These are phyloP conservation scores for Ophiostoma piceae DNA, from an alignment of 2,329 filamentous ascomycete species.

Conservation along the genomic window DNA sequence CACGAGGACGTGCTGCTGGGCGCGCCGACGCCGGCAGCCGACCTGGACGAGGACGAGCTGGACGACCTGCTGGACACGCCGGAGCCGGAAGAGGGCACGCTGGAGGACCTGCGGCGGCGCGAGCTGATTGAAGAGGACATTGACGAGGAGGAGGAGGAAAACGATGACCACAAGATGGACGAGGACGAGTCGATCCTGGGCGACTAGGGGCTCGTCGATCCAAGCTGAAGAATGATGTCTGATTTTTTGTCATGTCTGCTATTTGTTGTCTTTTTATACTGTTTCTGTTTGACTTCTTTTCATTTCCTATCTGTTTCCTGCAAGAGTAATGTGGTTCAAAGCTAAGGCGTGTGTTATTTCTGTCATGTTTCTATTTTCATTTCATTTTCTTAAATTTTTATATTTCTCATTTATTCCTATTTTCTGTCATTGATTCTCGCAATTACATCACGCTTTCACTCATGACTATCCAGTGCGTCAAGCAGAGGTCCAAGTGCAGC, in stretches of 20 bases:
- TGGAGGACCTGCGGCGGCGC: constrained; percentile 51
- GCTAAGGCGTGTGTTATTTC: neutral
- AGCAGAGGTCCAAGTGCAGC: neutral
- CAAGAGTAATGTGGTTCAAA: constrained; percentile 9
- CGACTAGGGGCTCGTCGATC: constrained; percentile 34
- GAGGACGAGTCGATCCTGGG: constrained; percentile 44
- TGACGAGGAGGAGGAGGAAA: constrained; percentile 39
- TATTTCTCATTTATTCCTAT: neutral
- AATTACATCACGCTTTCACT: neutral
- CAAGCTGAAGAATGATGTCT: neutral
- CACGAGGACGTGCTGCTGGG: constrained; percentile 25
- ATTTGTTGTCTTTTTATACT: neutral
- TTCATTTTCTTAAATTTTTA: neutral
- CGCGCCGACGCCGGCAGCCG: constrained; percentile 27
- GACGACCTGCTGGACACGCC: constrained; percentile 42
- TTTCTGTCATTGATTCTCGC: neutral
- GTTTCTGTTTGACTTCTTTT: neutral
- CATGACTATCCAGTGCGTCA: neutral
- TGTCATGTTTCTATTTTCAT: neutral
- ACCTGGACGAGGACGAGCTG: constrained; percentile 28
- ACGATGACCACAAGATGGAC: constrained; percentile 35
- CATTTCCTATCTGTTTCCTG: neutral
- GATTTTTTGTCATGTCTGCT: constrained; percentile 5
- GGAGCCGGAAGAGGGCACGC: constrained; percentile 54
- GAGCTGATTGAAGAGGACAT: constrained; percentile 50